Percentiles rank a stretch among this genome's conserved stretches.
Evolutionary conservation across 2,329 filamentous ascomycete genomes (phyloP).

Genomic region (Botryotinia calthae): DNA sequence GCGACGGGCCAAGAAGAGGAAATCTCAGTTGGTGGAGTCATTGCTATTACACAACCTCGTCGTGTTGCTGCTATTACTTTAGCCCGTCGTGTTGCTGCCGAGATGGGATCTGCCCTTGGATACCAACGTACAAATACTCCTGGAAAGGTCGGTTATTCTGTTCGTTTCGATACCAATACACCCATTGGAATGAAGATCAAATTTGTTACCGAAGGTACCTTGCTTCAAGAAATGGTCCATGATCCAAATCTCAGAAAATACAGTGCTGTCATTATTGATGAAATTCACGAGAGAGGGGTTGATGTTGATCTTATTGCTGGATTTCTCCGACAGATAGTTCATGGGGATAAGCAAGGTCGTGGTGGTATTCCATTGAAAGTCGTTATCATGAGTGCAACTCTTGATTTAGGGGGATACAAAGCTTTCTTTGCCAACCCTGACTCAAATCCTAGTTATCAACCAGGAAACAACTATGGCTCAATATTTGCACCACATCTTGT

Average conservation of each 20-base stretch:
- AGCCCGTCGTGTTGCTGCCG: slow-evolving; percentile 81
- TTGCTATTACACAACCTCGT: slow-evolving; percentile 92
- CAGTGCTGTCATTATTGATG: slow-evolving; percentile 87
- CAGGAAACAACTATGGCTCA: slow-evolving; percentile 33
- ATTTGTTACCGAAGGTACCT: slow-evolving; percentile 93
- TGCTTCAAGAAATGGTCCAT: slow-evolving; percentile 86
- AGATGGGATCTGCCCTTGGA: slow-evolving; percentile 67
- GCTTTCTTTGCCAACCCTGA: slow-evolving; percentile 61
- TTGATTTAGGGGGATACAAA: slow-evolving; percentile 76
- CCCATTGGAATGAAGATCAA: slow-evolving; percentile 85
- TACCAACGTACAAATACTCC: slow-evolving; percentile 14
- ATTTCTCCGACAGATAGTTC: slow-evolving; percentile 77
- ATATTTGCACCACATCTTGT: slow-evolving; percentile 31
- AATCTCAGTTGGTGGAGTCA: slow-evolving; percentile 67
- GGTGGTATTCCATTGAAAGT: slow-evolving; percentile 79
- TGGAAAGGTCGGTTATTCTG: slow-evolving; percentile 77
- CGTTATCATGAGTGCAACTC: slow-evolving; percentile 95
- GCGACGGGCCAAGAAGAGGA: slow-evolving; percentile 42
- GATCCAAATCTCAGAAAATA: slow-evolving; percentile 83
- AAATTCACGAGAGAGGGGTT: slow-evolving; percentile 93
- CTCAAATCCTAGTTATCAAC: slow-evolving; percentile 33
- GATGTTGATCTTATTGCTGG: slow-evolving; percentile 91
- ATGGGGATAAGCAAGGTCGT: slow-evolving; percentile 59
- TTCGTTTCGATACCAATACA: slow-evolving; percentile 86
- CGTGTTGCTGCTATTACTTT: slow-evolving; percentile 91